Base-by-base conservation (phyloP, 163 green algal species). In the Chlamydomonas reinhardtii region DNA sequence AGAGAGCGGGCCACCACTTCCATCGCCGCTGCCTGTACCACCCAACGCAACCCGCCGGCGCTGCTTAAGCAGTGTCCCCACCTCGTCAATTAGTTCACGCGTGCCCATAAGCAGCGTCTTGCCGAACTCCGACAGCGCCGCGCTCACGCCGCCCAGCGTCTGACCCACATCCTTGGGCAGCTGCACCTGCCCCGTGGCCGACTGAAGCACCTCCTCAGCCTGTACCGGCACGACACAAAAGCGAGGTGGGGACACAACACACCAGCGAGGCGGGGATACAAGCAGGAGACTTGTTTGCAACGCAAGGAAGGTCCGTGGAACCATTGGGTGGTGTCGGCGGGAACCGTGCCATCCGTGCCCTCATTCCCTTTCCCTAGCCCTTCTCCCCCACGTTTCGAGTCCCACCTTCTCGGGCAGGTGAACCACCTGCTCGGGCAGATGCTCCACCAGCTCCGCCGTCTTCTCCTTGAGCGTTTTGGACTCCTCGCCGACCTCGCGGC, bases 401-500 rank as follows among this genome's bases (percentile, higher is more conserved):
- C 76, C 24, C 17, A 92, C 77, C 72, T 91, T 86, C 39, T 91
- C 80, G 24, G 90, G 92, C 16, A 95, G 80, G 35, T 93, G 82
- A 37, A 91, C 76, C 31, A 94, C 68, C 68, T 85, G 74, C n/a
- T 87, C 66, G 35, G 88, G 90, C 54, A 93, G 80, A 11, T 94
- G 89, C 68, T 96, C 86, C 27, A 94, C 89, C 0, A 87, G 66
- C 48, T 92, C 88, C 16, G 79, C 82, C 6, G 93, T 90, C 48
- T 91, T 94, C 52, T 88, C 48, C 37, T 80, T 88, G 11, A 94
- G 56, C 37, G 82, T 86, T 16, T 91, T 84, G 20, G 88, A 90
- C n/a, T 97, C 95, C 62, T 95, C 90, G 16, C 88, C 74, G 8
- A 97, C 91, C 62, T 93, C 94, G 11, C 94, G 90, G 24, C 88